phyloP scores from a whole-genome alignment of 2,329 filamentous ascomycete genomes.

The Bisporella sp. region DNA sequence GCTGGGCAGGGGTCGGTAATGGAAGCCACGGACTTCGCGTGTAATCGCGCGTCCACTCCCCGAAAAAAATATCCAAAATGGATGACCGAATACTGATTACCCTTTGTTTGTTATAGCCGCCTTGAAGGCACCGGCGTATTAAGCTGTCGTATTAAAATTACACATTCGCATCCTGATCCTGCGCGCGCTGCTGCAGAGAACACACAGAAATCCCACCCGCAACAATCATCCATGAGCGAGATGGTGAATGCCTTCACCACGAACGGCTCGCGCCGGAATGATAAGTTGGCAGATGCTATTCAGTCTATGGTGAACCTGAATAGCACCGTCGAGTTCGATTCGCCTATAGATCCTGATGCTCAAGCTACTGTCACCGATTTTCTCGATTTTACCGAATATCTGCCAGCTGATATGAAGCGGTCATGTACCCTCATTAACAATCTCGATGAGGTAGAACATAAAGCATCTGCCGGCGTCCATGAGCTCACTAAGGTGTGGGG shows the following conservation, averaged over 20 bases:
- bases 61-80: not conserved
- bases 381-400: conserved; percentile 57
- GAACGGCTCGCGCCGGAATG: conserved; percentile 22
- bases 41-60: too few species aligned
- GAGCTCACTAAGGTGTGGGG: conserved; percentile 51
- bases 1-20: too few species aligned
- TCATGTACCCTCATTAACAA: conserved; percentile 60
- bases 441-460: conserved; percentile 51
- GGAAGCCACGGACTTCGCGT: too few species aligned
- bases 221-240: conserved; percentile 5
- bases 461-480: conserved; percentile 48
- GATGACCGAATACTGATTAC: conserved; percentile 9
- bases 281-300: conserved; percentile 24
- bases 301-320: conserved; percentile 25
- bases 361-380: conserved; percentile 65
- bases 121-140: conserved; percentile 25
- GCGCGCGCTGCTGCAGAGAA: conserved; percentile 4
- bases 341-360: conserved; percentile 53
- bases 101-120: conserved; percentile 17
- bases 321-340: conserved; percentile 23
- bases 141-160: conserved; percentile 27
- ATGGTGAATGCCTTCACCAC: conserved; percentile 19
- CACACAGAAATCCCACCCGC: not conserved
- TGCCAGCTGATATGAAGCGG: conserved; percentile 59
- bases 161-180: conserved; percentile 11